phyloP scores from a whole-genome alignment of 1,284 basidiomycete genomes.

The Ceratobasidium sp. region DNA sequence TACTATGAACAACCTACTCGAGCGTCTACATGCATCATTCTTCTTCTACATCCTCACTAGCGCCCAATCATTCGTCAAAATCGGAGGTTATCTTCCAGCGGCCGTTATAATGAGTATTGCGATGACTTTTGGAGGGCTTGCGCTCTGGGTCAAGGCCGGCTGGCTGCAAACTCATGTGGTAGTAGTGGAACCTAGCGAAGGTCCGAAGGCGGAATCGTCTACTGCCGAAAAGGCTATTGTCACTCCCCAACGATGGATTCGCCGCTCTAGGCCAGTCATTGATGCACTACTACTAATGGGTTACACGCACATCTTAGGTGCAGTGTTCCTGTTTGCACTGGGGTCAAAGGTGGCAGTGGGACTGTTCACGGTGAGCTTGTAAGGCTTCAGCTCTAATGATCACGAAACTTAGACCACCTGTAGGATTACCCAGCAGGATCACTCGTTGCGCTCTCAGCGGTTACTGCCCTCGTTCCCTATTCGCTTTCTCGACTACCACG shows the following conservation, averaged over 20 bases:
- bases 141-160: conserved; percentile 71
- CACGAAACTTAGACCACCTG: conserved; percentile 57
- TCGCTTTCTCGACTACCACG: conserved; percentile 6
- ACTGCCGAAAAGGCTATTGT: not conserved
- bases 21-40: conserved; percentile 92
- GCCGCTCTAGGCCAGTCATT: conserved; percentile 55
- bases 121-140: conserved; percentile 81
- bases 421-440: conserved; percentile 53
- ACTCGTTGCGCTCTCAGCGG: conserved; percentile 46
- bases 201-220: not conserved
- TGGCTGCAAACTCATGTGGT: conserved; percentile 54
- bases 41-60: conserved; percentile 89
- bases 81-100: conserved; percentile 87
- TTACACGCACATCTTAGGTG: conserved; percentile 44
- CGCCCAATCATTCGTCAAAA: conserved; percentile 82
- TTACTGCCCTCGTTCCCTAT: conserved; percentile 46
- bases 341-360: conserved; percentile 38
- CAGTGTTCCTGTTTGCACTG: conserved; percentile 35
- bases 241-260: conserved; percentile 50
- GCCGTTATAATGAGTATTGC: conserved; percentile 80
- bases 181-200: conserved; percentile 43
- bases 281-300: conserved; percentile 62
- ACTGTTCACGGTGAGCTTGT: conserved; percentile 41
- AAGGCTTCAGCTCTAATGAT: conserved; percentile 55
- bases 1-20: conserved; percentile 89